Base-by-base conservation (phyloP, 345 rosid species). In the Brassica carinata region DNA sequence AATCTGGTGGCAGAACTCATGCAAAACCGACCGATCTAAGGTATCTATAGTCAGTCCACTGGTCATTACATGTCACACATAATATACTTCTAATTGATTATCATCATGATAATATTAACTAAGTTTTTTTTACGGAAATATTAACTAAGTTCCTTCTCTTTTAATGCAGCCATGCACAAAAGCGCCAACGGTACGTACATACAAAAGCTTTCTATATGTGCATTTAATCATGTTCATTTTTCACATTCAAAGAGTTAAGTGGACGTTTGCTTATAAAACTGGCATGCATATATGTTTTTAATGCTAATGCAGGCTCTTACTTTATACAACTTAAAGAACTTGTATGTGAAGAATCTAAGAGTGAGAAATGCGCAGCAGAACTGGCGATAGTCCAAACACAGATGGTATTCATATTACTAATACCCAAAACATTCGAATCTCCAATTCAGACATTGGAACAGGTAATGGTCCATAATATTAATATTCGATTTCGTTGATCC, bases 1-100 rank as follows among this genome's bases (percentile, higher is more conserved):
- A 23, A 87, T 87, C 30, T 94, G 98, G 98, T 94, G 98, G 98
- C 73, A 91, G 77, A 89, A 90, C 48, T 94, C 98, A 10, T 92
- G 98, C 88, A 94, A 94, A 88, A 62, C 87, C 74, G 71, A 94
- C 45, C 73, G 81, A 85, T 11, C 80, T 67, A 89, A 87, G 70
- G 98, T 91, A 87, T 6, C 26, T 23, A 23, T 23, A 23, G 30
- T 71, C 5, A 40, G 45, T 40, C 45, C 45, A 40, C 45, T 34
- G 8, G 38, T 1, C 26, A 23, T 23, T 23, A 36, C 8, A 10
- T 29, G 23, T 15, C 10, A 64, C 3, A 65, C 8, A 11, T 7
- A 15, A 13, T 4, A 11, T 58, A 59, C 3, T 9, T n/a, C 33
- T 33, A 67, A 36, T 4, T 30, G 19, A 45, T 9, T 40, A 2